Conservation (phyloP, 208 protist genomes). For the Trypanosoma platydactyli region DNA sequence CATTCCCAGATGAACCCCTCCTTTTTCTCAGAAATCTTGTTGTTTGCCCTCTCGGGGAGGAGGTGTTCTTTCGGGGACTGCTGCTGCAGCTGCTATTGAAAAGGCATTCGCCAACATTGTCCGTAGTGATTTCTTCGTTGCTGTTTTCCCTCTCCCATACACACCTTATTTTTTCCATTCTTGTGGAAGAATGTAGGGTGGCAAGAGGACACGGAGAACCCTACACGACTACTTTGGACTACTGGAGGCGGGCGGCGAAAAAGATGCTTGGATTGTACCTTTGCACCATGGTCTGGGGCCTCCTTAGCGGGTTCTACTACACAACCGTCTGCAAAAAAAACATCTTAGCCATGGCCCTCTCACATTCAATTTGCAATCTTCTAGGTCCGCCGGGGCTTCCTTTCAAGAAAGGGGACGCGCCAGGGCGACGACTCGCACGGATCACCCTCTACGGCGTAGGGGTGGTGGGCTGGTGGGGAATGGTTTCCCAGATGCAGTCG, state of each 20-base stretch:
- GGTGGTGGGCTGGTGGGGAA: conserved; percentile 21
- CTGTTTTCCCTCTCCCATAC: conserved; percentile 69
- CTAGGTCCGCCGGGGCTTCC: conserved; percentile 51
- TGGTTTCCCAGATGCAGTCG: no score
- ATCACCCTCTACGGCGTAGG: not conserved
- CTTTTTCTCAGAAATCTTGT: conserved; percentile 45
- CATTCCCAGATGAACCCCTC: conserved; percentile 6
- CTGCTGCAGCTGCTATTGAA: conserved; percentile 53
- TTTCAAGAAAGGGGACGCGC: conserved; percentile 15
- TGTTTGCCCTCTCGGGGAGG: conserved; percentile 67
- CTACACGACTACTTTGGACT: not conserved
- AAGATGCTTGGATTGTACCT: conserved; percentile 24
- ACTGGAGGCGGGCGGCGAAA: conserved; percentile 17
- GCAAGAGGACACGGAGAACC: not conserved
- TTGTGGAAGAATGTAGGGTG: conserved; percentile 33
- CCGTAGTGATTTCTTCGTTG: conserved; percentile 43
- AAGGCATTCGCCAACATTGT: conserved; percentile 15
- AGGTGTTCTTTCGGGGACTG: conserved; percentile 75
- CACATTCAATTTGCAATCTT: conserved; percentile 69
- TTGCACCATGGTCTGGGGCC: conserved; percentile 51
- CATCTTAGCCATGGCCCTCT: conserved; percentile 39
- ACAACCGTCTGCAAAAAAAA: conserved; percentile 37
- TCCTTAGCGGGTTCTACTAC: conserved; percentile 65
- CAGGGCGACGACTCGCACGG: not conserved
- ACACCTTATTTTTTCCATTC: conserved; percentile 51